Evolutionary conservation across 176 grass and related monocot genomes (phyloP), one percentile per base, ranked within the genome.

Genomic region (Bonia amplexicaulis): DNA sequence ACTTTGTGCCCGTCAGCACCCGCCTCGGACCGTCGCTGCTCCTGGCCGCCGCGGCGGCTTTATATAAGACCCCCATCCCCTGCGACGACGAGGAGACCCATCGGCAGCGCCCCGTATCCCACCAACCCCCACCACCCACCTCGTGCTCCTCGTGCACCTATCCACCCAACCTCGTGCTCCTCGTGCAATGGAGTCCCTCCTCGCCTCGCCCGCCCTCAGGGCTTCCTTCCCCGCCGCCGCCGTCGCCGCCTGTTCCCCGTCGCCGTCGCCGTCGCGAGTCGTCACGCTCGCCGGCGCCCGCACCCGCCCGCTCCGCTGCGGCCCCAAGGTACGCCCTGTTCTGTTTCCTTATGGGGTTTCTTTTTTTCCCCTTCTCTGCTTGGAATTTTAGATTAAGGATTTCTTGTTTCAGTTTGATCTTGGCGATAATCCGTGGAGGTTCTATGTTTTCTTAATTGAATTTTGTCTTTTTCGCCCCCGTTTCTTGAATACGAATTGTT

Each of bases 141-240:
- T 20, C 58, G 69, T 31, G 58, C 11, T 73, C 19, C 29, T 31
- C 29, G 29, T 31, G 29, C 17, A 19, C 40, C 75, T 6, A 14
- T 55, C 14, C 22, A 51, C 31, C n/a, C n/a, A n/a, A n/a, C n/a
- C n/a, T n/a, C n/a, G n/a, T n/a, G 31, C 31, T 31, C 31, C 17
- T 13, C 65, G 73, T 71, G 37, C 35, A n/a, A 89, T 89, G 87
- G 81, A 89, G 60, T 79, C 76, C 60, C 37, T 84, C 76, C 82
- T 80, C 40, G 49, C 47, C 48, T 48, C 76, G 40, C 60, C 59
- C 0, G 80, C 76, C 60, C 4, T 74, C 11, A 13, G 45, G 45
- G 9, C 60, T 8, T 80, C 49, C 19, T 47, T 48, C 33, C 25
- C 86, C 57, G 3, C 19, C 68, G 37, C 16, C 77, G 11, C 58